Evolutionary conservation across 768 basidiomycete species (phyloP), one percentile per base, ranked within the genome.

Genomic region (Paxillus rubicundulus): DNA sequence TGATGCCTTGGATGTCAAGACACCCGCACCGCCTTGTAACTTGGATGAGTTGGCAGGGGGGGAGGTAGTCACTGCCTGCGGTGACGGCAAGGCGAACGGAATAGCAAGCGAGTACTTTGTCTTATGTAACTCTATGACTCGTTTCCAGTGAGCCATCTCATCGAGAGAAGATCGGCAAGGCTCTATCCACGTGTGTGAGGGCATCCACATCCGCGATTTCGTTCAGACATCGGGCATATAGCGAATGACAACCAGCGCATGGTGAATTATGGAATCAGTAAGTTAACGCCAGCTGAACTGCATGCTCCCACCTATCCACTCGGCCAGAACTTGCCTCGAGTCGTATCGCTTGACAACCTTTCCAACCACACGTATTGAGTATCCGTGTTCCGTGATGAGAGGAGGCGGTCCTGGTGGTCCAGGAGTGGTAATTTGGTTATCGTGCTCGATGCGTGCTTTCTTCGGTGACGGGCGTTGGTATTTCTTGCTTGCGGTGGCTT

Each of bases 131-230:
- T 74, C 61, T 4, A 72, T 70, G 9, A 87, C 85, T 5, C 54
- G 61, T 44, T 72, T 69, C 73, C 80, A 79, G 57, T 90, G 87
- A 3, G 60, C 53, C 7, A 82, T 73, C 65, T 89, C 85, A 4
- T 87, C 84, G 55, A 82, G 82, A 0, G 67, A 62, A 9, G 82
- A 79, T 16, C 52, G 50, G 62, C 80, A 85, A 21, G 53, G 60
- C 18, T 70, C 82, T 86, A 51, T 46, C 5, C 28, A 5, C 3
- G 12, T 6, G 14, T 18, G 16, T 56, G 14, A 50, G 12, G 17
- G 18, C 7, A 10, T 32, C n/a, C 17, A n/a, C 14, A 9, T 41
- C 14, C 40, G 17, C 5, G 18, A 10, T 10, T 20, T 21, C 6
- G 10, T 24, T 41, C 24, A 13, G 12, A 24, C 4, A 41, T 18